A percentile compares a stretch with the other conserved stretches of the same genome.
phyloP scores from a whole-genome alignment of 768 basidiomycete genomes.

The Cubamyces lactineus region DNA sequence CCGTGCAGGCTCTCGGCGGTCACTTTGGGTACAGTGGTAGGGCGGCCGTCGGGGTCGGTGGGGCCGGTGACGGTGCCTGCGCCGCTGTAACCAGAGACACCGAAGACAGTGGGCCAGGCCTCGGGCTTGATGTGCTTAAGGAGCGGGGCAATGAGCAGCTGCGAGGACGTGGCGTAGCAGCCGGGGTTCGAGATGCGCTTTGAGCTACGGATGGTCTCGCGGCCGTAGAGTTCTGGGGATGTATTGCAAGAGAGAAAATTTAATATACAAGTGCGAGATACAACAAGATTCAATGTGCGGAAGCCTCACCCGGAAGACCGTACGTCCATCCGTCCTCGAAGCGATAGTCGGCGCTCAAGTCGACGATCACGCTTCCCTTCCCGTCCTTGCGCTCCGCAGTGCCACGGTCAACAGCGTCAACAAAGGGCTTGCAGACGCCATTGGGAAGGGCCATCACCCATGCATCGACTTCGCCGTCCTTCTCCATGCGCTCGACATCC shows the following conservation, averaged over 20 bases:
- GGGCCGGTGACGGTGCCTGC: constrained; percentile 82
- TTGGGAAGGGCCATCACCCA: constrained; percentile 99
- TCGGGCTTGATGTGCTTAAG: constrained; percentile 65
- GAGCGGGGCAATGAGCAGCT: constrained; percentile 90
- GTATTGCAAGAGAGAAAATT: constrained; percentile 37
- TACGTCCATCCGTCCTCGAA: constrained; percentile 97
- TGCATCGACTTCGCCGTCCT: constrained; percentile 88
- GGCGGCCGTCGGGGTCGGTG: constrained; percentile 67
- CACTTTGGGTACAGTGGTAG: constrained; percentile 81
- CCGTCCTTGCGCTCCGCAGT: constrained; percentile 52
- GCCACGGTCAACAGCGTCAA: constrained; percentile 88
- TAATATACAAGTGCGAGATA: constrained; percentile 31
- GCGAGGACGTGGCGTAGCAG: constrained; percentile 93
- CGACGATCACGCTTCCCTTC: constrained; percentile 80
- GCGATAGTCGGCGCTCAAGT: constrained; percentile 92
- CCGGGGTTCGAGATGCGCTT: constrained; percentile 96
- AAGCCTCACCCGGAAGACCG: constrained; percentile 94
- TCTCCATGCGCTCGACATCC: constrained; percentile 90
- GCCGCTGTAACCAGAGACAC: constrained; percentile 92
- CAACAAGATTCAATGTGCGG: constrained; percentile 42
- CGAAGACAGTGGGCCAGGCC: constrained; percentile 83
- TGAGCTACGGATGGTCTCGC: constrained; percentile 64
- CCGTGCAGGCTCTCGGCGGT: constrained; percentile 72
- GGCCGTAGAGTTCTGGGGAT: constrained; percentile 82
- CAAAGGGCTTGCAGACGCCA: constrained; percentile 94